Evolutionary conservation across 805 yeast species (phyloP), one percentile per base, ranked within the genome.

Genomic region (Candida lessepsii): DNA sequence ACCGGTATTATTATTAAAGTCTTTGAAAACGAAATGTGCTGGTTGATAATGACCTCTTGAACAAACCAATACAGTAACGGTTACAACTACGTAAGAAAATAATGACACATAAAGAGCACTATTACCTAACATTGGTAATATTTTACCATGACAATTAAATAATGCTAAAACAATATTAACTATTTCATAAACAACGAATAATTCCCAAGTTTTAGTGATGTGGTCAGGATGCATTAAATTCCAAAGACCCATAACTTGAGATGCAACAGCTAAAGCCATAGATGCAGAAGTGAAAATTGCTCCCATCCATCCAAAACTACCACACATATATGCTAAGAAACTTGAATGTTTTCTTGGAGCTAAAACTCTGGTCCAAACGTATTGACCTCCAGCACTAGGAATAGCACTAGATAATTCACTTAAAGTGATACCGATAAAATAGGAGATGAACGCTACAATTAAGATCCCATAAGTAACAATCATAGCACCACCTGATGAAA

Each of bases 251-350:
- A 75, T 70, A 15, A 76, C 52, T 17, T 74, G 71, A 10, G 71
- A 57, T 4, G 81, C 80, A 29, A 79, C 62, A 2, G 82, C 67
- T 23, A 81, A 57, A 5, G 80, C 73, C 13, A 76, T 77, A 1
- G 83, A 76, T 5, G 85, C 81, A 37, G 76, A 69, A 8, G 85
- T 78, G 57, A 80, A 80, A 13, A 80, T 63, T 2, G 84, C 57
- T 9, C 85, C 84, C 24, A 76, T 73, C 74, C 79, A 76, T 25
- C 81, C 82, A 45, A 76, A 67, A 15, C 80, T 70, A n/a, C 84
- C 86, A 47, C 84, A 76, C 60, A 70, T 48, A 50, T 72, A 80
- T 2, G 85, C 78, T 29, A 70, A 65, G 41, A 78, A 73, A 16
- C 68, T 56, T 9, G 76, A 70, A 39, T 64, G 61, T 41, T 62